phyloP scores from a whole-genome alignment of 2,329 filamentous ascomycete species.

The Penicillium capsulatum region DNA sequence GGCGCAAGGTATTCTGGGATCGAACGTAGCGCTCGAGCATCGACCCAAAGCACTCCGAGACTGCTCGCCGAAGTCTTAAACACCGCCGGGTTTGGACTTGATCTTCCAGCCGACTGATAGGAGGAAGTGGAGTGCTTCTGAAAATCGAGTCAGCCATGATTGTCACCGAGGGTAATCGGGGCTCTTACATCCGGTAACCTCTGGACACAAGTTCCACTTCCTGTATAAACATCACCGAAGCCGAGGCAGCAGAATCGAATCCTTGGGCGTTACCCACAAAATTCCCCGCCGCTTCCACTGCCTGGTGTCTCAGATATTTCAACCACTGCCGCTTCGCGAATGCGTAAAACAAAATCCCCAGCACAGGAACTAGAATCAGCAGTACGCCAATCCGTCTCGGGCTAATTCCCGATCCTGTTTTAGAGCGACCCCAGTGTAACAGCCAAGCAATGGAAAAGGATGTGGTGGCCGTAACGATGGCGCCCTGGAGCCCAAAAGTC shows the following conservation, averaged over 20 bases:
- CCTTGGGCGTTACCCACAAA: slow-evolving; percentile 73
- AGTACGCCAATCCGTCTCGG: slow-evolving; percentile 39
- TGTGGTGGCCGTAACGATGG: slow-evolving; percentile 59
- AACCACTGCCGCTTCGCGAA: slow-evolving; percentile 78
- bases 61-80: slow-evolving; percentile 68
- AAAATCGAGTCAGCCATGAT: slow-evolving; percentile 17
- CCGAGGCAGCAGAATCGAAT: slow-evolving; percentile 72
- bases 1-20: slow-evolving; percentile 63
- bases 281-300: slow-evolving; percentile 62
- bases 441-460: slow-evolving; percentile 63
- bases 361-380: slow-evolving; percentile 47
- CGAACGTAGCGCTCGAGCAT: slow-evolving; percentile 69
- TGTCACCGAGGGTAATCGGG: slow-evolving; percentile 11
- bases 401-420: slow-evolving; percentile 47
- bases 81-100: slow-evolving; percentile 74
- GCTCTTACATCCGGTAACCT: slow-evolving; percentile 73
- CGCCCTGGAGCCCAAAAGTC: slow-evolving; percentile 60
- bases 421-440: slow-evolving; percentile 64
- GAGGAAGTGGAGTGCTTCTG: slow-evolving; percentile 83
- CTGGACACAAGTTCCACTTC: slow-evolving; percentile 94
- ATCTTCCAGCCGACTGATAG: slow-evolving; percentile 87
- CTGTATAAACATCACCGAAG: slow-evolving; percentile 77
- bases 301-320: slow-evolving; percentile 69
- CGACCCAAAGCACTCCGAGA: slow-evolving; percentile 65
- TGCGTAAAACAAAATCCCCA: slow-evolving; percentile 61